Conservation (phyloP, 257 asterid species). For the Hygrophila difformis region DNA sequence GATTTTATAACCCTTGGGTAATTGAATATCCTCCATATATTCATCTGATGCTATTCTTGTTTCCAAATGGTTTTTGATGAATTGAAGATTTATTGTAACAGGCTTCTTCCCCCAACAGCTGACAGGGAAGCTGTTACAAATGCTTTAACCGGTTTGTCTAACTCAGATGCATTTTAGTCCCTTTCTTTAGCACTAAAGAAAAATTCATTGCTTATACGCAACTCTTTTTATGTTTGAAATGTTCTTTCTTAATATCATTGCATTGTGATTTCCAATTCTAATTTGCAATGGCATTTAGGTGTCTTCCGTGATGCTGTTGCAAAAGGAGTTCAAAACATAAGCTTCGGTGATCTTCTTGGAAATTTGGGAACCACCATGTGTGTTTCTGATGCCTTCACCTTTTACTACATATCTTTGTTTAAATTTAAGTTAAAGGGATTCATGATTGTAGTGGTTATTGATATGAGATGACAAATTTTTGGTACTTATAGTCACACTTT, state of each 20-base stretch:
- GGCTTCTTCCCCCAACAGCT: slow-evolving; percentile 93
- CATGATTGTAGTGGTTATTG: slow-evolving; percentile 9
- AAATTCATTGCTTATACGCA: slow-evolving; percentile 16
- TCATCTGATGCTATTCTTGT: slow-evolving; percentile 12
- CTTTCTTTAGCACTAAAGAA: slow-evolving; percentile 11
- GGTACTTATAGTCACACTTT: slow-evolving; percentile 3
- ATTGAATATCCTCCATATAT: slow-evolving; percentile 18
- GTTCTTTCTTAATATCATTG: slow-evolving; percentile 9
- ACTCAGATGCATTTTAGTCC: background rate
- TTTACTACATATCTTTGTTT: slow-evolving; percentile 7
- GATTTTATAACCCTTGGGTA: slow-evolving; percentile 99
- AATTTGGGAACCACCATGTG: slow-evolving; percentile 86
- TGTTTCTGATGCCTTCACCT: slow-evolving; percentile 19
- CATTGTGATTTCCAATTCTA: slow-evolving; percentile 22
- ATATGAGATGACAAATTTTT: slow-evolving; percentile 3
- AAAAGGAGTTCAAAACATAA: slow-evolving; percentile 72
- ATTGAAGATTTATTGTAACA: slow-evolving; percentile 30
- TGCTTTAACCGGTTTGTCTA: slow-evolving; percentile 69
- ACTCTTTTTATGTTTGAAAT: background rate
- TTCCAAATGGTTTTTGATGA: slow-evolving; percentile 14
- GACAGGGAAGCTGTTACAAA: slow-evolving; percentile 78
- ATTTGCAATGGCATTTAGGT: slow-evolving; percentile 32
- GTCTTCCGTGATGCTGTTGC: slow-evolving; percentile 79
- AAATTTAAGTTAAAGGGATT: slow-evolving; percentile 6
- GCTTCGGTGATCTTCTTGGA: slow-evolving; percentile 91